These are phyloP conservation scores for Colletotrichum cereale DNA, from an alignment of 2,329 filamentous ascomycete genomes.

Conservation along the genomic window DNA sequence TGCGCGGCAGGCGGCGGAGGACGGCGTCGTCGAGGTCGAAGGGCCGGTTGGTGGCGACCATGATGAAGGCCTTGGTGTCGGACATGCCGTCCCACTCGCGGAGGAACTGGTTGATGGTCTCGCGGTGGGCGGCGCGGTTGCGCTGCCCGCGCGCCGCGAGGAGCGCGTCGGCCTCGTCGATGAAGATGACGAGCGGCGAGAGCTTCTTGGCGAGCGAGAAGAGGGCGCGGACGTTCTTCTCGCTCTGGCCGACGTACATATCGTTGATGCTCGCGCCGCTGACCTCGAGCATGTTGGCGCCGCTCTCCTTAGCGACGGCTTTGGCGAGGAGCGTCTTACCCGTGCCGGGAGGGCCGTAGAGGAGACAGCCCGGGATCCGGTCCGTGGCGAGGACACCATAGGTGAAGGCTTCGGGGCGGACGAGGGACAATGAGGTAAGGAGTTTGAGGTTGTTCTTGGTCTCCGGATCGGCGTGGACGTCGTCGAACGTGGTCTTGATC, in stretches of 20 bases:
- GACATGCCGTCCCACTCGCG: constrained; percentile 95
- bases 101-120: constrained; percentile 96
- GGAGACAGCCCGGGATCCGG: constrained; percentile 87
- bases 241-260: constrained; percentile 95
- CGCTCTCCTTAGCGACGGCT: constrained; percentile 76
- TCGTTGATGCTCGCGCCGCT: constrained; percentile 93
- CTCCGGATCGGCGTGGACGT: constrained; percentile 85
- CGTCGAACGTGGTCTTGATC: constrained; percentile 87
- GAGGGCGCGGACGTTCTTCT: constrained; percentile 94
- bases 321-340: constrained; percentile 79
- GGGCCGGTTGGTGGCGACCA: constrained; percentile 96
- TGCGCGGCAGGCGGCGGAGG: constrained; percentile 79
- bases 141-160: constrained; percentile 81
- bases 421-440: constrained; percentile 86
- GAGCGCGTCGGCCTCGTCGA: constrained; percentile 95
- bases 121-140: constrained; percentile 80
- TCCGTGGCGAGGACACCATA: constrained; percentile 95
- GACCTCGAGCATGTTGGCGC: constrained; percentile 84
- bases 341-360: constrained; percentile 90
- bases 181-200: constrained; percentile 92
- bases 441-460: constrained; percentile 91
- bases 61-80: constrained; percentile 89
- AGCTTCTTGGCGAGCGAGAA: constrained; percentile 93
- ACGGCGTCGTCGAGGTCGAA: constrained; percentile 95
- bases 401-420: constrained; percentile 92